phyloP scores from a whole-genome alignment of 2,329 filamentous ascomycete species.

The Calonectria hongkongensis region DNA sequence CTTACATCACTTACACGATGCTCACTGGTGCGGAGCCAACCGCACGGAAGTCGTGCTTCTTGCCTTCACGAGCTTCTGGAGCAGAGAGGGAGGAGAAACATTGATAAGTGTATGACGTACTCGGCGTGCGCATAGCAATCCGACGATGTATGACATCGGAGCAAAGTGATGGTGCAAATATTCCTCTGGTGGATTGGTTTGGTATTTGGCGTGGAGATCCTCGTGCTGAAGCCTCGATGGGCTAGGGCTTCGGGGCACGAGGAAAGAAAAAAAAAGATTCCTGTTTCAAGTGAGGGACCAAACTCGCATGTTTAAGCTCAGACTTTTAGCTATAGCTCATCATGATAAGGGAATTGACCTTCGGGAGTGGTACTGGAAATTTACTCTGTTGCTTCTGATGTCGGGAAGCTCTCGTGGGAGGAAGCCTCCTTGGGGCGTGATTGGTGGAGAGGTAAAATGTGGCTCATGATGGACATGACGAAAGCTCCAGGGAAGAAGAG shows the following conservation, averaged over 20 bases:
- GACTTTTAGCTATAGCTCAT: not conserved
- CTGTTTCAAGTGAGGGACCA: slow-evolving; percentile 11
- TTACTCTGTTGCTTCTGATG: slow-evolving; percentile 29
- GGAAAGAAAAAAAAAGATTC: not conserved
- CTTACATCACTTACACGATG: not conserved
- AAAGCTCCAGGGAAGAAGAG: not conserved
- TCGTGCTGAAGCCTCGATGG: no score
- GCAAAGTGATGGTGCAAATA: slow-evolving; percentile 1
- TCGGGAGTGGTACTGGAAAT: slow-evolving; percentile 22
- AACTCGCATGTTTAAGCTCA: slow-evolving; percentile 1
- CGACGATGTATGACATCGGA: not conserved
- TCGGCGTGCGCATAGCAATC: not conserved
- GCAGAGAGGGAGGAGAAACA: not conserved
- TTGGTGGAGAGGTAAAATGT: slow-evolving; percentile 10
- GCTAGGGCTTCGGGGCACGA: not conserved
- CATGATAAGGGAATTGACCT: slow-evolving; percentile 9
- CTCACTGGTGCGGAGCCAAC: not conserved
- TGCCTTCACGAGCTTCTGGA: not conserved
- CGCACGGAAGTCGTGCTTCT: not conserved
- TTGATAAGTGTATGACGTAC: not conserved
- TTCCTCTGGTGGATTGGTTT: not conserved
- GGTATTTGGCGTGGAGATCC: not conserved
- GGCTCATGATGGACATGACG: not conserved
- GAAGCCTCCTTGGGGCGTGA: not conserved
- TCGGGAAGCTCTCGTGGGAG: slow-evolving; percentile 11